Conservation (phyloP, 129 eudicot genomes). For the Pittosporum tobira region DNA sequence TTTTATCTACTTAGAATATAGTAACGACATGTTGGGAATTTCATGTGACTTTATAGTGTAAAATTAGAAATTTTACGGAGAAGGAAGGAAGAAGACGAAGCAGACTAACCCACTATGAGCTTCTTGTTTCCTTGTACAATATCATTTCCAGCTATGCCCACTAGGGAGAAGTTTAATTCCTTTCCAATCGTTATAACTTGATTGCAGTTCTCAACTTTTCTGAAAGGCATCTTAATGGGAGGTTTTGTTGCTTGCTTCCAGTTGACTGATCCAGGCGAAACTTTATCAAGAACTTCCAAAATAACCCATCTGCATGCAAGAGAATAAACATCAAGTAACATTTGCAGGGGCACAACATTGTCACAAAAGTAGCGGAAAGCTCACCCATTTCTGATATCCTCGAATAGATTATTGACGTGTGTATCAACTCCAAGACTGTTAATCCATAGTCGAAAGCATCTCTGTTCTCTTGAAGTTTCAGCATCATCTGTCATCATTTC, state of each 20-base stretch:
- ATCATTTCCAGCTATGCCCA: slow-evolving; percentile 64
- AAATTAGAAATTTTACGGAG: too few relatives aligned
- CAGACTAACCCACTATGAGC: slow-evolving; percentile 56
- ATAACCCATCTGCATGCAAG: slow-evolving; percentile 54
- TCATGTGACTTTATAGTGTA: too few relatives aligned
- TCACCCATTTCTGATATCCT: slow-evolving; percentile 74
- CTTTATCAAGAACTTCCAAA: slow-evolving; percentile 70
- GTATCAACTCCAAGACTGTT: slow-evolving; percentile 74
- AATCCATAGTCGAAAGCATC: slow-evolving; percentile 78
- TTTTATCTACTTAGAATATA: too few relatives aligned
- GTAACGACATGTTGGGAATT: too few relatives aligned
- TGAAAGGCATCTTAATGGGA: slow-evolving; percentile 67
- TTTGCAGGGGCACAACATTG: neutral
- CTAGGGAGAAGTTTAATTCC: slow-evolving; percentile 58
- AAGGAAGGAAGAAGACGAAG: neutral
- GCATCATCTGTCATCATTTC: slow-evolving; percentile 61
- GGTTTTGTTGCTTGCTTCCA: slow-evolving; percentile 78
- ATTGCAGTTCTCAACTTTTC: slow-evolving; percentile 79
- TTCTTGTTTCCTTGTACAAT: slow-evolving; percentile 76
- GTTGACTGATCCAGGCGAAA: slow-evolving; percentile 62
- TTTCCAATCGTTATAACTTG: slow-evolving; percentile 67
- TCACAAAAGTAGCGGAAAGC: slow-evolving; percentile 13
- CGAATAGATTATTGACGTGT: slow-evolving; percentile 66
- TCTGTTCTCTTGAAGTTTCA: slow-evolving; percentile 71
- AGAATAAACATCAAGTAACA: slow-evolving; percentile 4